Conservation (phyloP, 179 eudicot genomes). For the Beta lomatogona region DNA sequence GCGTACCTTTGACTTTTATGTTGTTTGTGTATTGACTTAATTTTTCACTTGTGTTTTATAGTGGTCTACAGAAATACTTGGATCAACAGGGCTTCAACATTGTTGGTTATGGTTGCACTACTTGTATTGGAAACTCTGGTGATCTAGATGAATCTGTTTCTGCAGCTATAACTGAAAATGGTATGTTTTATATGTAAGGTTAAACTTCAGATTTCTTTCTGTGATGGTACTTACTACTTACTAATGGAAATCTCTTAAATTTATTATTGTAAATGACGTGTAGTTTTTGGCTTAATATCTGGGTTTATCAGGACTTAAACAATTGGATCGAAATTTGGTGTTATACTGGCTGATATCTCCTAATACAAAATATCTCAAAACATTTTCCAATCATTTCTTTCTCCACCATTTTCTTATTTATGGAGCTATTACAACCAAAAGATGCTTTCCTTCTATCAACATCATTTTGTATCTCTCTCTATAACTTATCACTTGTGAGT, state of each 20-base stretch:
- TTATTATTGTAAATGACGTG: not conserved
- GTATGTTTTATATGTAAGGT: conserved; percentile 31
- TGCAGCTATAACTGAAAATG: conserved; percentile 85
- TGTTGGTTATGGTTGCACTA: conserved; percentile 99
- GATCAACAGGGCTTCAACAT: conserved; percentile 86
- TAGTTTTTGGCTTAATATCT: not conserved
- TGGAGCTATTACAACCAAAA: too few species aligned
- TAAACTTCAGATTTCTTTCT: conserved; percentile 1
- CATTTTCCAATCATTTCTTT: too few species aligned
- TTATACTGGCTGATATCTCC: not conserved
- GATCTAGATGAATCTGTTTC: conserved; percentile 93
- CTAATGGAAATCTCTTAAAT: not conserved
- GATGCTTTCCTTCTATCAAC: too few species aligned
- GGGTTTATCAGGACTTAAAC: not conserved
- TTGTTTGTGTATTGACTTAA: not conserved
- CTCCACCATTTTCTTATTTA: too few species aligned
- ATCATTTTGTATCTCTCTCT: too few species aligned
- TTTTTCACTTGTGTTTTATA: conserved; percentile 22
- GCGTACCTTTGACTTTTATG: not conserved
- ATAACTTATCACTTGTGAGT: too few species aligned
- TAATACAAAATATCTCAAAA: too few species aligned
- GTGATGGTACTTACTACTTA: too few species aligned
- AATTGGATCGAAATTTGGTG: not conserved
- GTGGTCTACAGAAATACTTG: conserved; percentile 91
- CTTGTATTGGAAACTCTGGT: conserved; percentile 97